These are phyloP conservation scores for Cryptococcus sp. DNA, from an alignment of 1,284 basidiomycete genomes.

Conservation along the genomic window DNA sequence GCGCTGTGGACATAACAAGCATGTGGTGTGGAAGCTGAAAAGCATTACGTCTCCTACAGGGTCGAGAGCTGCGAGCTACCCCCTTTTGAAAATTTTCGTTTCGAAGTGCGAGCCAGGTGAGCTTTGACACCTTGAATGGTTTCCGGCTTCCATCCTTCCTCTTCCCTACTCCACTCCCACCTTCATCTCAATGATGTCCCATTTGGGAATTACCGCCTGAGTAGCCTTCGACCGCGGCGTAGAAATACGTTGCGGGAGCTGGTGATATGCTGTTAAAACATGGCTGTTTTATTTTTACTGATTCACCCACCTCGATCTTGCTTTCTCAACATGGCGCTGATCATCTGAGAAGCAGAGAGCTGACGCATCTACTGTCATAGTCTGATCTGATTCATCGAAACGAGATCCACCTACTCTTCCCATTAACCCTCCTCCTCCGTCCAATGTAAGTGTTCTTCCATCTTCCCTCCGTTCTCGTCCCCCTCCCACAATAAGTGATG, in stretches of 20 bases:
- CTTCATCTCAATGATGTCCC: slow-evolving; percentile 42
- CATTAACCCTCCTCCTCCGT: background rate
- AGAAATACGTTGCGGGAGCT: slow-evolving; percentile 19
- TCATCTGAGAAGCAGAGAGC: too few relatives aligned
- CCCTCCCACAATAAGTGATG: slow-evolving; percentile 39
- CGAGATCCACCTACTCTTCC: background rate
- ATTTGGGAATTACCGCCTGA: slow-evolving; percentile 52
- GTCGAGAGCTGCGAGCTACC: slow-evolving; percentile 17
- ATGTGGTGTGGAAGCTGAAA: background rate
- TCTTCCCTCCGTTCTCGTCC: background rate
- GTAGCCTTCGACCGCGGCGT: slow-evolving; percentile 28
- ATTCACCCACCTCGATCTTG: slow-evolving; percentile 17
- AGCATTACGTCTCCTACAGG: background rate
- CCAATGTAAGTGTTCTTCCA: slow-evolving; percentile 4
- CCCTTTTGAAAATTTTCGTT: slow-evolving; percentile 8
- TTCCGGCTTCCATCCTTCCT: background rate
- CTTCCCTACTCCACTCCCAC: background rate
- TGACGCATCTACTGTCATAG: too few relatives aligned
- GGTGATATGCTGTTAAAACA: slow-evolving; percentile 46
- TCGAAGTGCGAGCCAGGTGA: slow-evolving; percentile 7
- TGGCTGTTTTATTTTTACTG: slow-evolving; percentile 52
- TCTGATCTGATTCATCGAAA: too few relatives aligned
- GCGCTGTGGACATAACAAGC: background rate
- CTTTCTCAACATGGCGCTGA: background rate
- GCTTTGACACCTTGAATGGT: background rate